These are phyloP conservation scores for Penicillium psychrofluorescens DNA, from an alignment of 495 filamentous ascomycete genomes.

Conservation along the genomic window DNA sequence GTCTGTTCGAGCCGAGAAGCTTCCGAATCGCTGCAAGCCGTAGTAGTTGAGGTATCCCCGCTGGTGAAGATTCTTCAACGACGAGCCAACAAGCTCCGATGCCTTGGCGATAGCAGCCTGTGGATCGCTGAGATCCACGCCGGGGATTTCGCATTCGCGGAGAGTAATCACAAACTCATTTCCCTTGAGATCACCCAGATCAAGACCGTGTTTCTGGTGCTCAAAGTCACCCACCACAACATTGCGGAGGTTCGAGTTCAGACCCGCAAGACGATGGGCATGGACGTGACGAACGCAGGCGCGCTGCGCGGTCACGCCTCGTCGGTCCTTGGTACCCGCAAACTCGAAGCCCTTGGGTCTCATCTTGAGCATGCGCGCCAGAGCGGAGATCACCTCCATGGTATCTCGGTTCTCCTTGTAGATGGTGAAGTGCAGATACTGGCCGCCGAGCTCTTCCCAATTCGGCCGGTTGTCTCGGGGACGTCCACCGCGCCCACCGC, in stretches of 20 bases:
- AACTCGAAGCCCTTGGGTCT: slow-evolving; percentile 67
- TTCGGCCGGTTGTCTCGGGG: slow-evolving; percentile 27
- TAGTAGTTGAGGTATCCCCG: slow-evolving; percentile 94
- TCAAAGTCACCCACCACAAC: slow-evolving; percentile 70
- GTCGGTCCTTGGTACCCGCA: slow-evolving; percentile 90
- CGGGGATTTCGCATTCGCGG: slow-evolving; percentile 66
- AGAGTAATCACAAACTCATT: slow-evolving; percentile 92
- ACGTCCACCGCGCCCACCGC: slow-evolving; percentile 18
- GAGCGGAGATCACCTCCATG: slow-evolving; percentile 76
- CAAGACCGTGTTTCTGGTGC: slow-evolving; percentile 59
- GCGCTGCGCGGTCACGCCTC: slow-evolving; percentile 81
- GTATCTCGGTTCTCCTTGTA: slow-evolving; percentile 99
- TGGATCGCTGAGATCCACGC: slow-evolving; percentile 31
- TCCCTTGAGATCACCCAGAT: slow-evolving; percentile 74
- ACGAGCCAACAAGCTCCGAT: slow-evolving; percentile 46
- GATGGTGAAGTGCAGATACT: slow-evolving; percentile 85
- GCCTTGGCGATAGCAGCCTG: slow-evolving; percentile 31
- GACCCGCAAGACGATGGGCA: slow-evolving; percentile 50
- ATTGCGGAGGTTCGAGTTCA: slow-evolving; percentile 56
- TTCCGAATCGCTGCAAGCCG: slow-evolving; percentile 89
- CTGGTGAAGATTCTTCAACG: slow-evolving; percentile 46
- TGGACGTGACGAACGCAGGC: slow-evolving; percentile 64
- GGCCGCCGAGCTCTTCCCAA: slow-evolving; percentile 62
- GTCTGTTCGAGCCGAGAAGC: slow-evolving; percentile 74
- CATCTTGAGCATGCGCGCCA: slow-evolving; percentile 61